These are phyloP conservation scores for Xylariaceae sp. DNA, from an alignment of 2,329 filamentous ascomycete species.

Conservation along the genomic window DNA sequence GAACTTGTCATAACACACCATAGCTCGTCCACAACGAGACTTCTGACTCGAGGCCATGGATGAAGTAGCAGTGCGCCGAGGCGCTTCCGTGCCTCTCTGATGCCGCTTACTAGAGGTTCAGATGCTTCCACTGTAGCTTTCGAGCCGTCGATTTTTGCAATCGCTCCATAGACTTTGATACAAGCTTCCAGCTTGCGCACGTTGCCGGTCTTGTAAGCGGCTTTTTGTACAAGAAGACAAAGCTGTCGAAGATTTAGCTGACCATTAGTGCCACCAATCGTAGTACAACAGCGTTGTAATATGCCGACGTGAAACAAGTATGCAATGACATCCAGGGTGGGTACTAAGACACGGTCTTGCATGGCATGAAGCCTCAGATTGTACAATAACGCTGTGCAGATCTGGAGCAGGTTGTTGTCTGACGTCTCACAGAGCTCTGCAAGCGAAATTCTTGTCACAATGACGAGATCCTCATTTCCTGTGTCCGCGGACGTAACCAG, in stretches of 20 bases:
- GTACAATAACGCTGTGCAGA: slow-evolving; percentile 50
- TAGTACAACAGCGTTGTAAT: slow-evolving; percentile 37
- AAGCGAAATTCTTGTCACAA: slow-evolving; percentile 65
- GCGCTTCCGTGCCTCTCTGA: slow-evolving; percentile 58
- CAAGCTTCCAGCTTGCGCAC: slow-evolving; percentile 79
- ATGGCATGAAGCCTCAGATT: slow-evolving; percentile 53
- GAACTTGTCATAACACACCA: slow-evolving; percentile 43
- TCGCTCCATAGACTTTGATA: slow-evolving; percentile 72
- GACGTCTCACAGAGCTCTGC: slow-evolving; percentile 50
- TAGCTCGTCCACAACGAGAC: slow-evolving; percentile 58
- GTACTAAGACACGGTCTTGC: slow-evolving; percentile 70
- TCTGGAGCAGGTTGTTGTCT: slow-evolving; percentile 38
- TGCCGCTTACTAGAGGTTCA: too few species aligned
- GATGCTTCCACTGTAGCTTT: slow-evolving; percentile 38
- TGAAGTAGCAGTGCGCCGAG: slow-evolving; percentile 72
- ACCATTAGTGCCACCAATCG: slow-evolving; percentile 14
- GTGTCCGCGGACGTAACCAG: slow-evolving; percentile 71
- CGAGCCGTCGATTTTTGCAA: slow-evolving; percentile 48
- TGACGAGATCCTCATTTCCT: slow-evolving; percentile 73
- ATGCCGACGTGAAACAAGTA: slow-evolving; percentile 69
- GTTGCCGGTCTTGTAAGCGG: slow-evolving; percentile 79
- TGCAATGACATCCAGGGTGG: slow-evolving; percentile 71
- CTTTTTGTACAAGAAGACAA: slow-evolving; percentile 70
- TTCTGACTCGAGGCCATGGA: slow-evolving; percentile 74
- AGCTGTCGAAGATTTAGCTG: slow-evolving; percentile 52